Conservation (phyloP, 495 filamentous ascomycete genomes). For the Trichocladium uniseriatum region DNA sequence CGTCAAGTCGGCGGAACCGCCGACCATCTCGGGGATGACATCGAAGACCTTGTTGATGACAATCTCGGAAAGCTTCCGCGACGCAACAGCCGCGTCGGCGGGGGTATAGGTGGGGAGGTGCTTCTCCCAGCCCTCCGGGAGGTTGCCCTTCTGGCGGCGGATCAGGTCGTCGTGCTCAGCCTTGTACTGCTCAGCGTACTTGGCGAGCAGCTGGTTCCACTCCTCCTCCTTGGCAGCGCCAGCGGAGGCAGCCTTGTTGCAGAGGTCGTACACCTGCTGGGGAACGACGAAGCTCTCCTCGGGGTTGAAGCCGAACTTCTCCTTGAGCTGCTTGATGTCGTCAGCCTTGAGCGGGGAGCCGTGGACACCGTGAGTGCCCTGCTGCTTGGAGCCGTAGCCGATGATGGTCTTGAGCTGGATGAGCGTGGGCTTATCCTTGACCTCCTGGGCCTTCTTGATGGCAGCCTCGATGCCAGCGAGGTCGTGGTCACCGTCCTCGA, state of each 20-base stretch:
- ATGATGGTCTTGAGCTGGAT: constrained; percentile 98
- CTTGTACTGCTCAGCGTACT: constrained; percentile 71
- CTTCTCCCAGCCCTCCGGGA: constrained; percentile 97
- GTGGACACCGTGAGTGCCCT: constrained; percentile 93
- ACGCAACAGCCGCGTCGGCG: constrained; percentile 73
- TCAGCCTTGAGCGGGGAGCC: constrained; percentile 90
- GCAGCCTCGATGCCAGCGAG: constrained; percentile 81
- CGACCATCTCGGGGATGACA: constrained; percentile 79
- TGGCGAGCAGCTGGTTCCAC: constrained; percentile 88
- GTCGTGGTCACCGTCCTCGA: constrained; percentile 86
- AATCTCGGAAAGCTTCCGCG: constrained; percentile 89
- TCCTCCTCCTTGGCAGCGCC: constrained; percentile 88
- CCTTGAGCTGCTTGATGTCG: constrained; percentile 85
- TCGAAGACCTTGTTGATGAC: constrained; percentile 83
- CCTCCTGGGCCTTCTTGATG: constrained; percentile 71
- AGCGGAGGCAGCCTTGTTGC: constrained; percentile 67
- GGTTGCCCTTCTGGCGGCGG: constrained; percentile 71
- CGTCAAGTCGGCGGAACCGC: constrained; percentile 95
- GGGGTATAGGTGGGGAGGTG: constrained; percentile 85
- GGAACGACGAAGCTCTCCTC: constrained; percentile 89
- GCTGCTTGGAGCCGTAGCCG: constrained; percentile 86
- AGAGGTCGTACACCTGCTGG: constrained; percentile 87
- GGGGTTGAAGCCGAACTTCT: constrained; percentile 91
- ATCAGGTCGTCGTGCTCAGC: constrained; percentile 67
- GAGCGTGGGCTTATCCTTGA: constrained; percentile 91